Evolutionary conservation across 352 stramenopile species (phyloP).

Genomic region (Globisporangium cystogenes): DNA sequence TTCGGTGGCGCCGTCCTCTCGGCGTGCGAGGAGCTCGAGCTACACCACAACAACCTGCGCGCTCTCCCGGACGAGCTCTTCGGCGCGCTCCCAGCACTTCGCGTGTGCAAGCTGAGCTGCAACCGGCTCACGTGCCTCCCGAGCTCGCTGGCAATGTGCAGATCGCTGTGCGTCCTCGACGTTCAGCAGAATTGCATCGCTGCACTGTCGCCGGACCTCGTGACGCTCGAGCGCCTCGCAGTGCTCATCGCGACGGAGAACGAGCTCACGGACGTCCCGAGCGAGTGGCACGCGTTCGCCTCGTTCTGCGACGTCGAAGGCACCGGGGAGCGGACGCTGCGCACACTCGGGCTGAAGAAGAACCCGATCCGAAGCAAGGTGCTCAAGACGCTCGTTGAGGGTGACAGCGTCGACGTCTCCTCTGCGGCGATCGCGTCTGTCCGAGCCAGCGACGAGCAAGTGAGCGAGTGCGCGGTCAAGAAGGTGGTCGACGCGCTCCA

Average conservation of each 20-base stretch:
- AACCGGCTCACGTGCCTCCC: constrained; percentile 37
- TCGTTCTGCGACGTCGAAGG: constrained; percentile 8
- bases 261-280: constrained; percentile 30
- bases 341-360: constrained; percentile 33
- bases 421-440: not conserved
- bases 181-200: constrained; percentile 44
- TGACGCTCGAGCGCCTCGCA: constrained; percentile 20
- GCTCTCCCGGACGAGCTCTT: constrained; percentile 48
- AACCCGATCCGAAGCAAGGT: constrained; percentile 36
- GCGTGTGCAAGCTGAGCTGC: constrained; percentile 30
- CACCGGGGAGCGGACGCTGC: constrained; percentile 19
- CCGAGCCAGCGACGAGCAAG: constrained; percentile 15
- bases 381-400: constrained; percentile 34
- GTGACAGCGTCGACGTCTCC: constrained; percentile 7
- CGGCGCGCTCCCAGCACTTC: constrained; percentile 21
- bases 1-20: constrained; percentile 16
- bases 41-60: constrained; percentile 37
- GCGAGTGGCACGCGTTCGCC: constrained; percentile 43
- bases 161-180: constrained; percentile 30
- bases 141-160: constrained; percentile 23
- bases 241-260: constrained; percentile 46
- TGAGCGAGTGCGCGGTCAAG: constrained; percentile 39
- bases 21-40: constrained; percentile 30
- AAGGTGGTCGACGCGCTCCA: constrained; percentile 51
- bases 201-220: constrained; percentile 22